phyloP scores from a whole-genome alignment of 1,139 yeast genomes.

The Zygosaccharomyces pseudobailii region DNA sequence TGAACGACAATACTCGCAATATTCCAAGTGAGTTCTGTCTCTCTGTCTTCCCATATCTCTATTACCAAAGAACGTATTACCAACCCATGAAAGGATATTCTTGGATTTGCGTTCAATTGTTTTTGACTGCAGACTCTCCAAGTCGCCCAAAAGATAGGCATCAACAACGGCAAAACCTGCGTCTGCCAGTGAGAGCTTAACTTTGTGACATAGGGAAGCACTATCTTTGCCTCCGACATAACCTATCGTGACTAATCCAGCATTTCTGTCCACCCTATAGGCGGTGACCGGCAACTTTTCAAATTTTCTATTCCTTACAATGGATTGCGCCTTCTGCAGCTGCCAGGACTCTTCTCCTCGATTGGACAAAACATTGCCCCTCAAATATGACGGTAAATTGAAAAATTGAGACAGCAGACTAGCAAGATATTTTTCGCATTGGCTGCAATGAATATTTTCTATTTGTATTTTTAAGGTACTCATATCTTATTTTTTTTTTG shows the following conservation, averaged over 20 bases:
- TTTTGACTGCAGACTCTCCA: constrained; percentile 5
- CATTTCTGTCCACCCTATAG: neutral
- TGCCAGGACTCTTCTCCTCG: too few species aligned
- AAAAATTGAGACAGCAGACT: constrained; percentile 24
- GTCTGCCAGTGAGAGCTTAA: constrained; percentile 13
- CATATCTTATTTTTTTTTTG: constrained; percentile 21
- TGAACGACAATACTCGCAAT: constrained; percentile 37
- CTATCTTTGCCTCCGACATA: neutral
- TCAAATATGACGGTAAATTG: constrained; percentile 1
- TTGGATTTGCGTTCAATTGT: neutral
- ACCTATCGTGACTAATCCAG: constrained; percentile 3
- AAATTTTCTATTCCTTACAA: neutral
- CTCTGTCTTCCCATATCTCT: constrained; percentile 11
- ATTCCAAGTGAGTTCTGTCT: constrained; percentile 33
- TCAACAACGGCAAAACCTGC: constrained; percentile 19
- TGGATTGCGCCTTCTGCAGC: neutral
- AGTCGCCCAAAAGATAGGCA: constrained; percentile 10
- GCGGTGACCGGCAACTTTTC: neutral
- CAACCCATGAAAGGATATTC: neutral
- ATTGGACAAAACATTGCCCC: too few species aligned
- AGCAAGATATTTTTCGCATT: constrained; percentile 43
- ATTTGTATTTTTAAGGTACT: constrained; percentile 35
- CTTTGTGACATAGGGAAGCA: neutral
- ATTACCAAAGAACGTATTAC: constrained; percentile 5
- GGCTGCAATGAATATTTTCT: constrained; percentile 49